Conservation (phyloP, 345 rosid genomes). For the Durio zibethinus region DNA sequence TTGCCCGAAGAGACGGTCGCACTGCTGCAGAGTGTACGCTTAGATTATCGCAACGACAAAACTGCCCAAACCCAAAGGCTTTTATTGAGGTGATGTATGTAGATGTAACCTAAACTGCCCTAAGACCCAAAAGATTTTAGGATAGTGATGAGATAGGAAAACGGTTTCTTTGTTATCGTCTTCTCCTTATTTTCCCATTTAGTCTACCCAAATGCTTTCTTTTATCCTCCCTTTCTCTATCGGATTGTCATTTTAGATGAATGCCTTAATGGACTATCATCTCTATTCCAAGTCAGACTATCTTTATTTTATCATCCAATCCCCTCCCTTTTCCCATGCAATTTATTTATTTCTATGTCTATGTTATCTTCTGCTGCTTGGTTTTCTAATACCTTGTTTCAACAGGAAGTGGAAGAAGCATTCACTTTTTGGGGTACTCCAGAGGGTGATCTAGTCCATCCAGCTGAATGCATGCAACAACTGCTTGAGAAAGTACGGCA, state of each 20-base stretch:
- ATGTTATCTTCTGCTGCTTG: not conserved
- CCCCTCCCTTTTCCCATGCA: not conserved
- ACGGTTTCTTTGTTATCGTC: not conserved
- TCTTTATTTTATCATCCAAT: not conserved
- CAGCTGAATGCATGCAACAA: slow-evolving; percentile 96
- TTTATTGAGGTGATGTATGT: slow-evolving; percentile 56
- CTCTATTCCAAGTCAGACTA: not conserved
- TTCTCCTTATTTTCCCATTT: not conserved
- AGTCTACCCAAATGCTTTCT: not conserved
- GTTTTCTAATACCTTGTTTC: slow-evolving; percentile 3
- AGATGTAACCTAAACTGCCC: slow-evolving; percentile 49
- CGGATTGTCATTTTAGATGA: not conserved
- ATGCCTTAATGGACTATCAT: not conserved
- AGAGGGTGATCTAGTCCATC: slow-evolving; percentile 82
- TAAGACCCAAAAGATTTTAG: slow-evolving; percentile 50
- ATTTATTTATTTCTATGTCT: not conserved
- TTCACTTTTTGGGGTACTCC: slow-evolving; percentile 92
- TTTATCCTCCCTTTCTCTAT: not conserved
- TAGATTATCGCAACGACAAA: slow-evolving; percentile 78
- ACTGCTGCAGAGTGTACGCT: slow-evolving; percentile 84
- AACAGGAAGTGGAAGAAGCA: slow-evolving; percentile 86
- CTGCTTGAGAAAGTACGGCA: slow-evolving; percentile 89
- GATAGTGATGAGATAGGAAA: not conserved
- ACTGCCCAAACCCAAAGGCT: slow-evolving; percentile 83
- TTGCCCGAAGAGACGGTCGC: slow-evolving; percentile 87